Conservation (phyloP, 2,329 filamentous ascomycete species). For the Chrysoporthe puriensis region DNA sequence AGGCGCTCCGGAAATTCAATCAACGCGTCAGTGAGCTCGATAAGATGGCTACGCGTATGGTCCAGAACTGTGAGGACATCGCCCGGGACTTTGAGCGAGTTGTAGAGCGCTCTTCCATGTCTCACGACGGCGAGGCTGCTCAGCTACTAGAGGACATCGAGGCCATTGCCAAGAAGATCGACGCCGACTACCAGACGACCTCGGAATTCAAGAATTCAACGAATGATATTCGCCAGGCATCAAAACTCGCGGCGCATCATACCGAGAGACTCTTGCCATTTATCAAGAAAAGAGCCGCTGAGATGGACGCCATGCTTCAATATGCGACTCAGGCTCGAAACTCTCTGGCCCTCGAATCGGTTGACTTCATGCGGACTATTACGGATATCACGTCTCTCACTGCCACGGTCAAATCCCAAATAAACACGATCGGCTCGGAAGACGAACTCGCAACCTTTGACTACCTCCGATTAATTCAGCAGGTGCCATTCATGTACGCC, state of each 20-base stretch:
- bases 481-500: slow-evolving; percentile 87
- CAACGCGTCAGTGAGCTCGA: slow-evolving; percentile 64
- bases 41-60: slow-evolving; percentile 61
- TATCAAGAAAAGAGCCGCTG: slow-evolving; percentile 57
- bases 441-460: slow-evolving; percentile 83
- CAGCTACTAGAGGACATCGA: slow-evolving; percentile 84
- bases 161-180: slow-evolving; percentile 82
- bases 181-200: slow-evolving; percentile 81
- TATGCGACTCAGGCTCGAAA: slow-evolving; percentile 70
- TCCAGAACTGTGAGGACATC: slow-evolving; percentile 63
- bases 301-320: slow-evolving; percentile 64
- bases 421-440: slow-evolving; percentile 71
- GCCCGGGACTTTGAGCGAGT: slow-evolving; percentile 66
- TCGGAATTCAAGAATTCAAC: slow-evolving; percentile 68
- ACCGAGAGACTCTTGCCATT: slow-evolving; percentile 65
- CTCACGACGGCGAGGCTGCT: slow-evolving; percentile 64
- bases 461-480: slow-evolving; percentile 76
- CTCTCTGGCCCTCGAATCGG: slow-evolving; percentile 64
- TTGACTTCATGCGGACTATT: slow-evolving; percentile 80
- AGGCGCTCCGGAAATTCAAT: slow-evolving; percentile 62
- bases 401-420: slow-evolving; percentile 70
- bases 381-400: slow-evolving; percentile 79
- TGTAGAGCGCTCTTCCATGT: slow-evolving; percentile 56
- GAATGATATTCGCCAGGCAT: slow-evolving; percentile 62
- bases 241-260: slow-evolving; percentile 65